Base-by-base conservation (phyloP, 179 eudicot genomes). In the Drosera spatulata region DNA sequence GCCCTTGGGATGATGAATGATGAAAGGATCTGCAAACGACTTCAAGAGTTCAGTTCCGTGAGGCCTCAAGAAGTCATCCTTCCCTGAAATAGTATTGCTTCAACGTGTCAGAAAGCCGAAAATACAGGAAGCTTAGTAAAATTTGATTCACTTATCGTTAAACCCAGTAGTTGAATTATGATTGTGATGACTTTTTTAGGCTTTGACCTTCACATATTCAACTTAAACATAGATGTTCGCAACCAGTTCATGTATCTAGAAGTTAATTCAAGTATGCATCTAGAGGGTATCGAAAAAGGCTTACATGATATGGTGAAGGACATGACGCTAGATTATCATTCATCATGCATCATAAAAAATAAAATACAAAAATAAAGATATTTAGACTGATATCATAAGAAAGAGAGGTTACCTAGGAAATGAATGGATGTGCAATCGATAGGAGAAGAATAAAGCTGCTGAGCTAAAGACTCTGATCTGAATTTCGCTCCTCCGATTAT, bases 401-500 rank as follows among this genome's bases (percentile, higher is more conserved):
- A 15, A 44, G 55, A 60, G 50, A 14, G 7, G 39, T 53, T 87
- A 91, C 97, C 97, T 79, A 91, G 77, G 61, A 91, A 91, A 76
- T 91, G 97, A 43, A 91, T 51, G 10, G 97, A 85, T 3, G 85
- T 83, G 66, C 84, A 69, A 51, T 76, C 69, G 59, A 88, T 71
- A 4, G 80, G 75, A 46, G 77, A 75, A 37, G 76, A 77, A 73
- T 83, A 91, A 9, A 95, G 96, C 56, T 81, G 77, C 50, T 73
- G 79, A 2, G 82, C 88, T 66, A 74, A 51, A 2, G 77, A 68
- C 59, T 69, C 75, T 5, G 69, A 58, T 65, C 60, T 68, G 2
- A 85, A 64, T 63, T 84, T 83, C 5, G 98, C 98, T 10, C 96
- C 98, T 46, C 87, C 84, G n/a, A 91, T 66, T 64, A 91, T 85